These are phyloP conservation scores for Coffea eugenioides DNA, from an alignment of 257 asterid genomes.

Conservation along the genomic window DNA sequence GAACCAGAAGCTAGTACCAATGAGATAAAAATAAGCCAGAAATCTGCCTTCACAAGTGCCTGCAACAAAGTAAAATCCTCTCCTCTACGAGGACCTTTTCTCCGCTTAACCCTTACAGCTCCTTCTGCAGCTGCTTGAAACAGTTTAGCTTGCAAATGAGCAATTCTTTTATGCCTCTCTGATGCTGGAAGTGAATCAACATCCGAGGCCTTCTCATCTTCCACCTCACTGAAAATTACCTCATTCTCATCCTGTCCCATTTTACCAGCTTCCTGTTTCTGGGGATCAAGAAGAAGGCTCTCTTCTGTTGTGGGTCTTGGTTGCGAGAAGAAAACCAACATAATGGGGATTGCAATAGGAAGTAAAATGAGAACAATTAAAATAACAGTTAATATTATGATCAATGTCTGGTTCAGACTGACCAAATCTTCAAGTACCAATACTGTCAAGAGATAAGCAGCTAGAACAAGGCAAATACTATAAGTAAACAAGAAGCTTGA, in stretches of 20 bases:
- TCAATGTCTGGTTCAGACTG: conserved; percentile 22
- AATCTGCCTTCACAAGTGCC: conserved; percentile 45
- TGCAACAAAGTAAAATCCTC: conserved; percentile 40
- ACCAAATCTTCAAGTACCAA: conserved; percentile 33
- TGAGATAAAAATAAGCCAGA: conserved; percentile 41
- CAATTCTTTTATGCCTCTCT: conserved; percentile 38
- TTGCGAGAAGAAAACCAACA: conserved; percentile 29
- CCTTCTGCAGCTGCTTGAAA: conserved; percentile 49
- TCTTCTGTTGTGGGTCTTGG: conserved; percentile 28
- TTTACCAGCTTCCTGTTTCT: conserved; percentile 24
- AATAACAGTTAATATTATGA: conserved; percentile 25
- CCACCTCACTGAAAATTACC: conserved; percentile 39
- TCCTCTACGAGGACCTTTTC: conserved; percentile 42
- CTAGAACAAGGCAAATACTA: conserved; percentile 34
- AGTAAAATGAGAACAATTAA: conserved; percentile 31
- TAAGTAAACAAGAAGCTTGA: conserved; percentile 36
- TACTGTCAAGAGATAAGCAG: conserved; percentile 37
- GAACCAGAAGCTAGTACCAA: conserved; percentile 42
- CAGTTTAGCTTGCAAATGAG: conserved; percentile 42
- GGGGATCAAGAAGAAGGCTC: conserved; percentile 29
- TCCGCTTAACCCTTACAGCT: conserved; percentile 35
- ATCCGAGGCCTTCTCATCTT: conserved; percentile 39
- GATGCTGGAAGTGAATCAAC: conserved; percentile 30
- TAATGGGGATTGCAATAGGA: conserved; percentile 36
- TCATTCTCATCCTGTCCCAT: conserved; percentile 24